Conservation (phyloP, 2,329 filamentous ascomycete genomes). For the Escovopsis weberi region DNA sequence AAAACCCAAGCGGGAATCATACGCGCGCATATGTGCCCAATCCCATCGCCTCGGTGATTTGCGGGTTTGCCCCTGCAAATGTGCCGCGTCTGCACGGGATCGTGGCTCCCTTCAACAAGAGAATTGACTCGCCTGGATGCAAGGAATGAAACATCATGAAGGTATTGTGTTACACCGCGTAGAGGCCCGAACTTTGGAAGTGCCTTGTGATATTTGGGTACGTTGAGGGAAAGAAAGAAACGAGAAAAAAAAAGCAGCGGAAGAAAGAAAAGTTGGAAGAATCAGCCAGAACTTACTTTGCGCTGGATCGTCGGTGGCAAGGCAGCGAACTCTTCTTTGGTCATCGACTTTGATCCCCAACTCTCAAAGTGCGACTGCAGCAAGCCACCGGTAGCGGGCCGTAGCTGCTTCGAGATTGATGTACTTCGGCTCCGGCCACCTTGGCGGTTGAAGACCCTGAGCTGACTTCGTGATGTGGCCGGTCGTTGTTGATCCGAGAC, state of each 20-base stretch:
- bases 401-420: constrained; percentile 7
- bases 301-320: constrained; percentile 39
- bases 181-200: no score
- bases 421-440: constrained; percentile 3
- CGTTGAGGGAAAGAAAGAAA: background rate
- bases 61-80: background rate
- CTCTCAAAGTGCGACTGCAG: constrained; percentile 7
- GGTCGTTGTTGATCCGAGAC: constrained; percentile 10
- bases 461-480: constrained; percentile 15
- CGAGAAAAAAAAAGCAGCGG: constrained; percentile 2
- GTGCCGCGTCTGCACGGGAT: no score
- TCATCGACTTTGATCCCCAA: constrained; percentile 17
- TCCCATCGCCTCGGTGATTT: background rate
- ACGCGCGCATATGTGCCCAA: no score
- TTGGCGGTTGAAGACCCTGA: constrained; percentile 5
- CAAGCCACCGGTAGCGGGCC: constrained; percentile 11
- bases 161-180: background rate
- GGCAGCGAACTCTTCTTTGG: constrained; percentile 31
- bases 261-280: constrained; percentile 6
- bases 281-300: constrained; percentile 31
- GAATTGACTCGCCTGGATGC: background rate
- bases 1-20: no score
- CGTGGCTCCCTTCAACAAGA: no score
- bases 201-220: no score
- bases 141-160: constrained; percentile 1